Evolutionary conservation across 306 rosid species (phyloP).

Genomic region (Boehmeria nivea): DNA sequence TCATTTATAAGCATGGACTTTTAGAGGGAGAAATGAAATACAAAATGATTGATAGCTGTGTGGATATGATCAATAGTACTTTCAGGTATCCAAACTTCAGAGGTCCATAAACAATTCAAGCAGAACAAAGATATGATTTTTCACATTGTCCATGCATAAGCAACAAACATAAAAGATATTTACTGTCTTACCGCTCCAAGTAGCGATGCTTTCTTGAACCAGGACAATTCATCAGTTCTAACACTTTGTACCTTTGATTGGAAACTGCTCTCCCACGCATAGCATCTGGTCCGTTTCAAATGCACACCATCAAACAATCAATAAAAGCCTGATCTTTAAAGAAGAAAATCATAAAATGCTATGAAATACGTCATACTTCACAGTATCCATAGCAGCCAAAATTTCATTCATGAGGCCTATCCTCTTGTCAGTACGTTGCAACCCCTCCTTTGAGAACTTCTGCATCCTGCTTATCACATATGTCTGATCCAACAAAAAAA

Average conservation of each 20-base stretch:
- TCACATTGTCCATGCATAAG: too few species aligned
- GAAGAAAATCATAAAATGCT: neutral
- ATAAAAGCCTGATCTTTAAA: constrained; percentile 6
- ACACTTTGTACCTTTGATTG: constrained; percentile 61
- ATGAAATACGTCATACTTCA: constrained; percentile 55
- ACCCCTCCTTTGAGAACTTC: constrained; percentile 74
- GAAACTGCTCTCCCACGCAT: constrained; percentile 99
- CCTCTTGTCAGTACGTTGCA: constrained; percentile 94
- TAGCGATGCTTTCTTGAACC: constrained; percentile 78
- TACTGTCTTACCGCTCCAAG: constrained; percentile 71
- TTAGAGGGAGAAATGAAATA: too few species aligned
- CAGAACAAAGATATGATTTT: too few species aligned
- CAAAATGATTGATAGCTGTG: too few species aligned
- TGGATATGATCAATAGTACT: too few species aligned
- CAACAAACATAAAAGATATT: constrained; percentile 6
- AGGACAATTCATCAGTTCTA: constrained; percentile 71
- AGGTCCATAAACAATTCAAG: too few species aligned
- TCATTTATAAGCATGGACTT: neutral
- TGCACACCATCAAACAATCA: constrained; percentile 21
- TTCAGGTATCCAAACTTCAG: too few species aligned
- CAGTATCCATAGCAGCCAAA: constrained; percentile 96
- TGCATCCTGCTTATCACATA: constrained; percentile 76
- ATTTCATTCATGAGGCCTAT: constrained; percentile 97
- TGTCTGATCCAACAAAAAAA: constrained; percentile 57
- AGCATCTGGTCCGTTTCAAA: constrained; percentile 57